Percentiles rank a stretch among this genome's conserved stretches.
Conservation (phyloP, 306 rosid genomes). For the Cicer pinnatifidum region DNA sequence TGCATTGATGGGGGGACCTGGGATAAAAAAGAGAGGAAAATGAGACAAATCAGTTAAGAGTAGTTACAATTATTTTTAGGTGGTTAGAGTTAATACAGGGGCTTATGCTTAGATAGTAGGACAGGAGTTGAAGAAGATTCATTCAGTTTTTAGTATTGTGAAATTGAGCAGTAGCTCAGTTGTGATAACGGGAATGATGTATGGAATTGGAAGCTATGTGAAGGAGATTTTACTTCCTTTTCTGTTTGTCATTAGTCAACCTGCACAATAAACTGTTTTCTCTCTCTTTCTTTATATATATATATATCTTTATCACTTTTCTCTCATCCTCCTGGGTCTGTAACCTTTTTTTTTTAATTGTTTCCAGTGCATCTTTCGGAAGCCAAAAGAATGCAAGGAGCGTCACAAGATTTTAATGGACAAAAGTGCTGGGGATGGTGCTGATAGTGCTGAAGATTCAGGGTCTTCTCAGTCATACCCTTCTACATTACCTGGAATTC, state of each 20-base stretch:
- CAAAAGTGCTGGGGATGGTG: conserved; percentile 87
- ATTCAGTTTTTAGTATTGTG: conserved; percentile 9
- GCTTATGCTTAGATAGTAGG: conserved; percentile 1
- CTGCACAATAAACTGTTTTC: neutral
- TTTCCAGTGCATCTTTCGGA: conserved; percentile 86
- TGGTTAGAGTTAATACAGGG: neutral
- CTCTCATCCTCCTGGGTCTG: conserved; percentile 6
- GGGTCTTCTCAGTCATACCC: conserved; percentile 99
- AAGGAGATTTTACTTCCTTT: neutral
- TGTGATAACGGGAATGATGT: neutral
- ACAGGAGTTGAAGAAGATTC: neutral
- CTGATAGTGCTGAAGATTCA: conserved; percentile 98
- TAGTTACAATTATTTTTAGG: neutral
- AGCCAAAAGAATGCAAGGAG: conserved; percentile 95
- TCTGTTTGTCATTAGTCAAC: conserved; percentile 5
- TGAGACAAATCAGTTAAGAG: neutral
- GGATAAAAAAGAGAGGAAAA: neutral
- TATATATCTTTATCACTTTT: neutral
- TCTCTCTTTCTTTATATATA: neutral
- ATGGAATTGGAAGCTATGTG: neutral
- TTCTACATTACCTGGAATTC: conserved; percentile 95
- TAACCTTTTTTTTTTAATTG: conserved; percentile 34
- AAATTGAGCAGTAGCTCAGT: neutral
- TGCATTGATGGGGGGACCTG: neutral
- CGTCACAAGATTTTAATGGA: conserved; percentile 95